These are phyloP conservation scores for Flaveria linearis DNA, from an alignment of 129 eudicot species.

Conservation along the genomic window DNA sequence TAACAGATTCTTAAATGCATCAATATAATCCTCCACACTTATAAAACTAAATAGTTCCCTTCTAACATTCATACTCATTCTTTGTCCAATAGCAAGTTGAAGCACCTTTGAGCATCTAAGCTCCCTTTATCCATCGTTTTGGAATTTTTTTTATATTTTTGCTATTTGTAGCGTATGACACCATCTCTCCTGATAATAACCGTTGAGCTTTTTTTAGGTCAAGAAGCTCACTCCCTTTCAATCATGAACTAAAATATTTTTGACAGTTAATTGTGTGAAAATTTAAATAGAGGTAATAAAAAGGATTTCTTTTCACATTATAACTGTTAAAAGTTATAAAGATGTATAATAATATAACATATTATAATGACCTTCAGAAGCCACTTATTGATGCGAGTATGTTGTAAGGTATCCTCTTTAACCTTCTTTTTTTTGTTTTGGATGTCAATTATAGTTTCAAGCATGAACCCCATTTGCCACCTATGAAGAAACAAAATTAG, in stretches of 20 bases:
- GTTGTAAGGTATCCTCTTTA: slow-evolving; percentile 72
- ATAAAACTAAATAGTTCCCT: slow-evolving; percentile 83
- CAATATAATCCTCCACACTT: slow-evolving; percentile 86
- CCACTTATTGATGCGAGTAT: slow-evolving; percentile 40
- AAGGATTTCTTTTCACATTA: background rate
- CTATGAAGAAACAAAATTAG: too few relatives aligned
- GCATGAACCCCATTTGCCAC: slow-evolving; percentile 39
- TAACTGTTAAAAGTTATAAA: background rate
- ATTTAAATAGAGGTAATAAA: background rate
- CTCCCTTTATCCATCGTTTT: slow-evolving; percentile 65
- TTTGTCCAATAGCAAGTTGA: slow-evolving; percentile 75
- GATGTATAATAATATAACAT: background rate
- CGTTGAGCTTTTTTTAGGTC: slow-evolving; percentile 90
- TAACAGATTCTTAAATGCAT: slow-evolving; percentile 79
- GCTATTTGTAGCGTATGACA: slow-evolving; percentile 15
- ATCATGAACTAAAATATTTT: slow-evolving; percentile 52
- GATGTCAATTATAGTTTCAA: slow-evolving; percentile 83
- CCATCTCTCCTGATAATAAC: slow-evolving; percentile 69
- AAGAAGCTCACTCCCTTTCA: slow-evolving; percentile 79
- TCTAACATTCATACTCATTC: slow-evolving; percentile 90
- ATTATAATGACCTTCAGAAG: background rate
- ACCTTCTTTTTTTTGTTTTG: slow-evolving; percentile 76
- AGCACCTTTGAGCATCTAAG: slow-evolving; percentile 79
- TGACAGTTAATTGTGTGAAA: slow-evolving; percentile 58
- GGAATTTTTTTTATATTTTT: slow-evolving; percentile 22